These are phyloP conservation scores for Colletotrichum coccodes DNA, from an alignment of 2,329 filamentous ascomycete genomes.

Conservation along the genomic window DNA sequence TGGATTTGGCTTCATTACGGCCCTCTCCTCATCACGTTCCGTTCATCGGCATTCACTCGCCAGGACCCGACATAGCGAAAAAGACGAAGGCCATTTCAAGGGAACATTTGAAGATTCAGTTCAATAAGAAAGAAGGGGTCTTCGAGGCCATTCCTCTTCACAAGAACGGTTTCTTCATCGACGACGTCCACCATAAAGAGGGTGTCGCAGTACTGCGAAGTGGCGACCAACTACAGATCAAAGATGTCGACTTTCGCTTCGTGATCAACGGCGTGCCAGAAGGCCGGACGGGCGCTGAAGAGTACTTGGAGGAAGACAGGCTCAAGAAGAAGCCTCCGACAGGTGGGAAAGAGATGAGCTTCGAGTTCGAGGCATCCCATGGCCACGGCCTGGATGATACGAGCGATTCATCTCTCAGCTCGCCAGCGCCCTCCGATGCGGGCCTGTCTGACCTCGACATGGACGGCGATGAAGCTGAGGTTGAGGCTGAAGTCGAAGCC, in stretches of 20 bases:
- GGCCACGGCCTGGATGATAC: slow-evolving; percentile 66
- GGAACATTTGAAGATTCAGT: slow-evolving; percentile 78
- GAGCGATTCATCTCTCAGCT: slow-evolving; percentile 59
- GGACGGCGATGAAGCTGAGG: slow-evolving; percentile 48
- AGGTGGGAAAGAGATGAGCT: slow-evolving; percentile 77
- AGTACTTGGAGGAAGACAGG: slow-evolving; percentile 58
- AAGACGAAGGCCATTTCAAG: slow-evolving; percentile 80
- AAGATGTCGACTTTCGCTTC: slow-evolving; percentile 75
- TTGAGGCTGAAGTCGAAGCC: slow-evolving; percentile 39
- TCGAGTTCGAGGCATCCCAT: slow-evolving; percentile 74
- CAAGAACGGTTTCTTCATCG: slow-evolving; percentile 76
- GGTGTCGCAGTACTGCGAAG: slow-evolving; percentile 68
- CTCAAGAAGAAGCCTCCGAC: slow-evolving; percentile 61
- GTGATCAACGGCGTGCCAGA: slow-evolving; percentile 71
- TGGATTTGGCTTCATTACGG: slow-evolving; percentile 68
- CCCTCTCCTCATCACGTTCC: slow-evolving; percentile 71
- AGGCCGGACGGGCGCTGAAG: slow-evolving; percentile 68
- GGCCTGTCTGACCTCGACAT: slow-evolving; percentile 41
- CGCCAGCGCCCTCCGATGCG: slow-evolving; percentile 51
- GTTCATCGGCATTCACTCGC: slow-evolving; percentile 78
- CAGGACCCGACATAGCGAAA: slow-evolving; percentile 66
- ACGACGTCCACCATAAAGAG: slow-evolving; percentile 67
- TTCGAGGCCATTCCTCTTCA: slow-evolving; percentile 73
- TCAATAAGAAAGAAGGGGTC: slow-evolving; percentile 68
- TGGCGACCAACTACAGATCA: slow-evolving; percentile 76